These are phyloP conservation scores for Arthrobotrys conoides DNA, from an alignment of 2,329 filamentous ascomycete genomes.

Conservation along the genomic window DNA sequence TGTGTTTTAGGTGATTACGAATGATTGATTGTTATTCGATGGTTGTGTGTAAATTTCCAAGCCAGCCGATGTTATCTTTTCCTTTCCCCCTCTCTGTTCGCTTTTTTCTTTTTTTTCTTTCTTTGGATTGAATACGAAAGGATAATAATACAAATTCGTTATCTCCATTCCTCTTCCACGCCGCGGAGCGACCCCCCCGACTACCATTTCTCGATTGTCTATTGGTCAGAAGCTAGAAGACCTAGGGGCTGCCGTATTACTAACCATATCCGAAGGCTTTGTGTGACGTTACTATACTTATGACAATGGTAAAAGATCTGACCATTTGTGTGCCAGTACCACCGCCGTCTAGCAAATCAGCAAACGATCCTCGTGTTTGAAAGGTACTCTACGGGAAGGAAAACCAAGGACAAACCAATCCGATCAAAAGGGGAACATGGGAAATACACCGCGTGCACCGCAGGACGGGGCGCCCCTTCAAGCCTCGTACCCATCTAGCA, in stretches of 20 bases:
- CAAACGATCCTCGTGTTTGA: background rate
- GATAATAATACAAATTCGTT: constrained; percentile 24
- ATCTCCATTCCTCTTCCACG: constrained; percentile 11
- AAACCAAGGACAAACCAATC: background rate
- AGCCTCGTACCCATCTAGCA: background rate
- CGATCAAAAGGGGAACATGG: background rate
- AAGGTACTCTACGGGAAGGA: background rate
- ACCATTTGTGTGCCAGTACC: no score
- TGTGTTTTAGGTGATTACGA: constrained; percentile 8
- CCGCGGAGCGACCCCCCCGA: no score
- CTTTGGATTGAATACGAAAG: constrained; percentile 24
- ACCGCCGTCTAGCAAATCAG: no score
- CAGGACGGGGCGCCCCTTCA: background rate
- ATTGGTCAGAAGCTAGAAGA: no score
- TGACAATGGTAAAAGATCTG: no score
- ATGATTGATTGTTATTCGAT: background rate
- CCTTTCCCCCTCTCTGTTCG: background rate
- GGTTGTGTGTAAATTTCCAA: constrained; percentile 8
- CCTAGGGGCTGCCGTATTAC: no score
- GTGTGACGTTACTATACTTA: no score
- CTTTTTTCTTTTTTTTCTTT: background rate
- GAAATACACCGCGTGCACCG: background rate
- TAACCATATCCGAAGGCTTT: no score
- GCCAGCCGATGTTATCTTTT: constrained; percentile 14
- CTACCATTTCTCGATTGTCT: no score